Conservation (phyloP, 768 basidiomycete genomes). For the Leccinum obscurum region DNA sequence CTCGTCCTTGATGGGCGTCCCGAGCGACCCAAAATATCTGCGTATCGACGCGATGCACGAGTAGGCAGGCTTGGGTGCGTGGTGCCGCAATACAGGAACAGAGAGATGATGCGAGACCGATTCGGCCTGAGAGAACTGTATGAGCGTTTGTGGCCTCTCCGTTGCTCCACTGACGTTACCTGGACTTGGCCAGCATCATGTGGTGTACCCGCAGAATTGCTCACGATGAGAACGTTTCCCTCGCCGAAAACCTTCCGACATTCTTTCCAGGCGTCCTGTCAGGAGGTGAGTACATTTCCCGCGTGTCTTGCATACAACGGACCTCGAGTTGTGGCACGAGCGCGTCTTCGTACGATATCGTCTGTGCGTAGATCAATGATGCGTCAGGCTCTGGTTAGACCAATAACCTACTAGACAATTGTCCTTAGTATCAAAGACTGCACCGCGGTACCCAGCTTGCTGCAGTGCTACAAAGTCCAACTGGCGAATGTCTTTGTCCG, state of each 20-base stretch:
- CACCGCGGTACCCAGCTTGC: constrained; percentile 80
- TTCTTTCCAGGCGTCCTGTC: constrained; percentile 71
- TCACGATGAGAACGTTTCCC: constrained; percentile 83
- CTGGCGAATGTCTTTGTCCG: constrained; percentile 79
- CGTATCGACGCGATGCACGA: constrained; percentile 72
- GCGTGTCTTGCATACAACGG: constrained; percentile 15
- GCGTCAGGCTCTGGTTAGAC: no score
- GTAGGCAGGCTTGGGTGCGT: constrained; percentile 75
- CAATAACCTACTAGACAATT: constrained; percentile 78
- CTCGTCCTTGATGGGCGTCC: constrained; percentile 53
- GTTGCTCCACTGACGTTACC: constrained; percentile 42
- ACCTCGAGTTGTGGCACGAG: constrained; percentile 79
- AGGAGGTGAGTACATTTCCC: neutral
- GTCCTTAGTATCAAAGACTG: constrained; percentile 96
- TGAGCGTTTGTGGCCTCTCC: neutral
- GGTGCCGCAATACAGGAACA: constrained; percentile 82
- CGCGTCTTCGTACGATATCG: constrained; percentile 41
- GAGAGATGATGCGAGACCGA: constrained; percentile 75
- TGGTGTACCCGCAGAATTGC: constrained; percentile 89
- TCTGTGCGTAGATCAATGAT: no score
- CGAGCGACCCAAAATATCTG: constrained; percentile 68
- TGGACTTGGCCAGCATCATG: constrained; percentile 78
- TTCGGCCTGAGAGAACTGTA: constrained; percentile 63
- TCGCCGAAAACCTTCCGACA: constrained; percentile 74
- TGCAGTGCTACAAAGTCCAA: constrained; percentile 75